Evolutionary conservation across 441 rosid genomes (phyloP), one percentile per base, ranked within the genome.

Genomic region (Gossypium gossypioides): DNA sequence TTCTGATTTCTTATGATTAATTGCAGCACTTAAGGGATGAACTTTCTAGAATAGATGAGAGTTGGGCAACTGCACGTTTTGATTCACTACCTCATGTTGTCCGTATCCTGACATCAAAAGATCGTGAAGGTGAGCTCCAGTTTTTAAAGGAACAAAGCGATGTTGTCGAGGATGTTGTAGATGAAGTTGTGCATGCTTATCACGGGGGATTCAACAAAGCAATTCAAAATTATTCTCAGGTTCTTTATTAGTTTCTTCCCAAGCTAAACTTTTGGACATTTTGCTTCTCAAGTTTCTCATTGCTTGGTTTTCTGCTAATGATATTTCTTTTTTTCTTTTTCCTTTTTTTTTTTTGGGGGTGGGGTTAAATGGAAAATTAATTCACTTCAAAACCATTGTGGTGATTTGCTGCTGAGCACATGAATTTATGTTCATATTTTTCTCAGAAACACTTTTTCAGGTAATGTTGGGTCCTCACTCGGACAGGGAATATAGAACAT

Each of bases 211-310:
- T 96, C 85, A 93, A 96, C 82, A 96, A 85, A 82, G 99, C 99
- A 72, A 93, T 96, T 82, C 99, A 96, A 83, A 96, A 96, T 79
- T 96, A 96, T 83, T 96, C 99, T n/a, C 99, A 93, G 98, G 99
- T 96, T 72, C 51, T 75, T 70, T 68, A 15, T 18, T 13, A 16
- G 46, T 68, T 50, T 74, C 50, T 59, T 61, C 58, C 24, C 22
- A 40, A 71, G 44, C 7, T 13, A 22, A n/a, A 70, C 54, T 66
- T 72, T 44, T 18, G 65, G 56, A 16, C 55, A 71, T 7, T 64
- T 48, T 72, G 37, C 18, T 72, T 29, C 58, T 44, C 27, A 65
- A 37, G 12, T 56, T 55, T 64, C 15, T 59, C 15, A 13, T 54
- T 48, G 62, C 50, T 74, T 56, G 32, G 6, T 48, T 24, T 46